Evolutionary conservation across 2,329 filamentous ascomycete genomes (phyloP).

Genomic region (Graphilbum sp.): DNA sequence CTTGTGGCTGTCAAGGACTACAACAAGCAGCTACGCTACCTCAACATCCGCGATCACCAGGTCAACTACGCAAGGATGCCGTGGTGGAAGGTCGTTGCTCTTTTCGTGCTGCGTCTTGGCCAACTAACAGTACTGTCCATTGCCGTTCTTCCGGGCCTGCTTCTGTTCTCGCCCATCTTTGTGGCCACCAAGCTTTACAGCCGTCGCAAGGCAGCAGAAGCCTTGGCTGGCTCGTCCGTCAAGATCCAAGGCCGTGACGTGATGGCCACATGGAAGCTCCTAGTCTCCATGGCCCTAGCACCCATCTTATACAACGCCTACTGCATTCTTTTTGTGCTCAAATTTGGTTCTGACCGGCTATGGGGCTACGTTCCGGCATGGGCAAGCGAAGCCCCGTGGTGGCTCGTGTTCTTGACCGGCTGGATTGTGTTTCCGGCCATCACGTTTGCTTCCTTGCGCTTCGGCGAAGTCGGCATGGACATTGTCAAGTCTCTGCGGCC

Average conservation of each 20-base stretch:
- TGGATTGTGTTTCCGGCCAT: slow-evolving; percentile 72
- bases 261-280: slow-evolving; percentile 85
- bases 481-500: slow-evolving; percentile 90
- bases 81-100: slow-evolving; percentile 55
- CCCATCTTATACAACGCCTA: slow-evolving; percentile 73
- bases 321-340: slow-evolving; percentile 55
- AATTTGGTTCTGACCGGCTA: slow-evolving; percentile 66
- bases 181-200: slow-evolving; percentile 72
- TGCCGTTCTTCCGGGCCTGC: slow-evolving; percentile 68
- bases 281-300: slow-evolving; percentile 72
- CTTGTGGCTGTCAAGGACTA: slow-evolving; percentile 66
- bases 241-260: slow-evolving; percentile 82
- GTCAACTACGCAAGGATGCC: slow-evolving; percentile 82
- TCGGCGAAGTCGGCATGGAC: slow-evolving; percentile 98
- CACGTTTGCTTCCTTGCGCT: slow-evolving; percentile 83
- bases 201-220: slow-evolving; percentile 64
- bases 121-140: slow-evolving; percentile 65
- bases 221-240: slow-evolving; percentile 70
- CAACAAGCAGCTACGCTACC: slow-evolving; percentile 69
- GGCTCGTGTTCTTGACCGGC: slow-evolving; percentile 50
- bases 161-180: slow-evolving; percentile 82
- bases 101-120: slow-evolving; percentile 60
- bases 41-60: slow-evolving; percentile 86
- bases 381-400: slow-evolving; percentile 46
- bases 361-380: slow-evolving; percentile 68